Evolutionary conservation across 129 eudicot genomes (phyloP), one percentile per base, ranked within the genome.

Genomic region (Logfia minima): DNA sequence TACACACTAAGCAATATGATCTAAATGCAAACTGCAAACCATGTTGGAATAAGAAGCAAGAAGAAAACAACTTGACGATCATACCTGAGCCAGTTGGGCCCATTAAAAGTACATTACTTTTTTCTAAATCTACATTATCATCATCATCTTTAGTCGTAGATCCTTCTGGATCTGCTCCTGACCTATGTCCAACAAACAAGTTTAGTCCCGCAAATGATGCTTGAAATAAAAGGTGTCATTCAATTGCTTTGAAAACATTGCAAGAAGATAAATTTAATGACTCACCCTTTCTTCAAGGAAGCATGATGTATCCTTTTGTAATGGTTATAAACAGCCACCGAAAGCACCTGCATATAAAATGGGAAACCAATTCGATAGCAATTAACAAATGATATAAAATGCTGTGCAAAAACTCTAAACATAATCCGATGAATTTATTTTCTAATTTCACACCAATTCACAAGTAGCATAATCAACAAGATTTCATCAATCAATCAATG

Each of bases 41-140:
- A 65, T 39, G 18, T 37, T 31, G 21, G 45, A 26, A 6, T 45
- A 66, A 5, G 8, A 32, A 32, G 41, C 16, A 65, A 74, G 55
- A 66, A 77, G 48, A 51, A 17, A 65, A 62, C 56, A 22, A 11
- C 68, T 8, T 32, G 14, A 39, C 39, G 37, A 84, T 55, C 75
- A 66, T 66, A 89, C 98, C 98, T 79, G 99, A 91, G 62, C 99
- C 99, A 77, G 99, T 94, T 65, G 99, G 99, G 41, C 99, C 99
- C 93, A 94, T 94, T 83, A 94, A 78, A 67, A 94, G 90, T 71
- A 91, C 96, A 82, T 94, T 94, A 86, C 99, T 94, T 80, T 94
- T 94, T 64, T 94, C 99, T 68, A 94, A 79, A 77, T 94, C 99
- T 51, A 94, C 97, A 82, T 89, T 89, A 60, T 92, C 96, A 64